Conservation (phyloP, 306 rosid species). For the Heteromeles arbutifolia region DNA sequence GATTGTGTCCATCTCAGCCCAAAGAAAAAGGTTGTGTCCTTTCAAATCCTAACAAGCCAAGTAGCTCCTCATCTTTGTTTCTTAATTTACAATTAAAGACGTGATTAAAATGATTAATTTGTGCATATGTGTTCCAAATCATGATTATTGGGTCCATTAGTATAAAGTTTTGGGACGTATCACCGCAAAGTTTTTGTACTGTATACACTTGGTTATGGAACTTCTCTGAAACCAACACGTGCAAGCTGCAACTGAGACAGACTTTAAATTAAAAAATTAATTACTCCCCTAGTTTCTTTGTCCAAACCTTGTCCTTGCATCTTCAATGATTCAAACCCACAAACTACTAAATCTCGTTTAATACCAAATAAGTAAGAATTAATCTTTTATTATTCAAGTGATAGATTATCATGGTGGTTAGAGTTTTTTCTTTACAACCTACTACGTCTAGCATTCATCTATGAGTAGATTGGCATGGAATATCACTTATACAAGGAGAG, state of each 20-base stretch:
- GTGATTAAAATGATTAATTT: conserved; percentile 7
- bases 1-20: too few species aligned
- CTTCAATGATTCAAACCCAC: background rate
- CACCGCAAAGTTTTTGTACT: background rate
- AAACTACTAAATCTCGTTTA: background rate
- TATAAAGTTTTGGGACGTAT: background rate
- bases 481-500: too few species aligned
- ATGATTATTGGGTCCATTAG: conserved; percentile 22
- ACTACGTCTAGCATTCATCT: too few species aligned
- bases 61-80: too few species aligned
- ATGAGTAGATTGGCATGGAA: too few species aligned
- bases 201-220: background rate
- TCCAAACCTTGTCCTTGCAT: conserved; percentile 17
- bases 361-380: too few species aligned
- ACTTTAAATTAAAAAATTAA: background rate
- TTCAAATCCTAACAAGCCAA: too few species aligned
- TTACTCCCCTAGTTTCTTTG: conserved; percentile 1
- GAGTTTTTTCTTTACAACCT: too few species aligned
- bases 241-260: background rate
- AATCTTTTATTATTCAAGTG: background rate
- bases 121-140: conserved; percentile 22
- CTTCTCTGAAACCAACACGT: too few species aligned
- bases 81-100: too few species aligned
- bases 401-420: too few species aligned
- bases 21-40: too few species aligned